These are phyloP conservation scores for Chrysanthemum makinoi DNA, from an alignment of 129 eudicot genomes.

Conservation along the genomic window DNA sequence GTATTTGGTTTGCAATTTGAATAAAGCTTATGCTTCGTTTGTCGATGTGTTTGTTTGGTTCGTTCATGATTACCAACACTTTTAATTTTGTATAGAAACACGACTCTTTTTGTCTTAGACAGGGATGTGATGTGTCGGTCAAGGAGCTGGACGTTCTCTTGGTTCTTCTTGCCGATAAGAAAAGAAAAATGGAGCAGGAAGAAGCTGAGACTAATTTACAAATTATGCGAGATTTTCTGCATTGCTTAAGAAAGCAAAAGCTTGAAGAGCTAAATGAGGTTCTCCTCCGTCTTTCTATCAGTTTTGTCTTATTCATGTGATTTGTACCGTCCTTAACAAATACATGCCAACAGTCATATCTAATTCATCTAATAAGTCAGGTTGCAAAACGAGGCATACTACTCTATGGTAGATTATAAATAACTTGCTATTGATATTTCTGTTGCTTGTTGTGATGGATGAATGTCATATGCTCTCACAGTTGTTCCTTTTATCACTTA, in stretches of 20 bases:
- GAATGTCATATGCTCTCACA: not conserved
- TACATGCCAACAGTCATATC: not conserved
- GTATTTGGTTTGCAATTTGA: too few relatives aligned
- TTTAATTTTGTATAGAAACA: conserved; percentile 15
- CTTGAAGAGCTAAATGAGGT: conserved; percentile 92
- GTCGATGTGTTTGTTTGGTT: too few relatives aligned
- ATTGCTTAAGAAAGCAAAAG: conserved; percentile 65
- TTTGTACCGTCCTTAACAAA: not conserved
- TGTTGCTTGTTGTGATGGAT: not conserved
- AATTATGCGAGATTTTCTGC: conserved; percentile 71
- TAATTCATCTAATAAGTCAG: not conserved
- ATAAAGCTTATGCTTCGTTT: too few relatives aligned
- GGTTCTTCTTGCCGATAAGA: conserved; percentile 76
- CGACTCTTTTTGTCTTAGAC: conserved; percentile 50
- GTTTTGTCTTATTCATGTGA: conserved; percentile 3
- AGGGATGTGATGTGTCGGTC: conserved; percentile 89
- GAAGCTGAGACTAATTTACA: conserved; percentile 90
- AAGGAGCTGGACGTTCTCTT: conserved; percentile 79
- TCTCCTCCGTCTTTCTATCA: too few relatives aligned
- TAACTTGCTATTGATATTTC: conserved; percentile 13
- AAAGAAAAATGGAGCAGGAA: conserved; percentile 87
- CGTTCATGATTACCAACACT: too few relatives aligned
- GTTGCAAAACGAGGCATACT: not conserved
- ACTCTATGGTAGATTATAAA: not conserved
- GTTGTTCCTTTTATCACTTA: not conserved